These are phyloP conservation scores for Leccinum boreale DNA, from an alignment of 768 basidiomycete genomes.

Conservation along the genomic window DNA sequence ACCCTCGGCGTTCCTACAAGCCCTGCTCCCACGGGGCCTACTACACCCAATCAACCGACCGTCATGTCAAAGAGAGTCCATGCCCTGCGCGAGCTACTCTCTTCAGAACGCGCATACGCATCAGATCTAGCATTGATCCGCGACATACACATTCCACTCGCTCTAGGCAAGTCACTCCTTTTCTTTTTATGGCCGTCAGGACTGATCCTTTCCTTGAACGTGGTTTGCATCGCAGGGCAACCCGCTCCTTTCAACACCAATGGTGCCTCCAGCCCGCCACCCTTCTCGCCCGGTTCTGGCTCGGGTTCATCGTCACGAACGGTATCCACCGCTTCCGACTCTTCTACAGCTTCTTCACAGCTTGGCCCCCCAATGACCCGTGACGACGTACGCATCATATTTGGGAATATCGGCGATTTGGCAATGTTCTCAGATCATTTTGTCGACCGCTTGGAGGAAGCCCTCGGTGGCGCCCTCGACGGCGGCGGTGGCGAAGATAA, in stretches of 20 bases:
- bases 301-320: conserved; percentile 41
- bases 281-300: conserved; percentile 31
- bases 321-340: conserved; percentile 43
- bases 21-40: conserved; percentile 5
- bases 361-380: conserved; percentile 62
- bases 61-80: conserved; percentile 67
- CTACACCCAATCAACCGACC: conserved; percentile 31
- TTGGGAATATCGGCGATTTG: conserved; percentile 73
- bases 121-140: conserved; percentile 78
- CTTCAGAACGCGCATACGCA: conserved; percentile 78
- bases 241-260: conserved; percentile 37
- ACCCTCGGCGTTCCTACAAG: conserved; percentile 12
- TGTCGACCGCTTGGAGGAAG: conserved; percentile 59
- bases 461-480: conserved; percentile 60
- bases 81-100: conserved; percentile 72
- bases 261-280: conserved; percentile 22
- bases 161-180: conserved; percentile 52
- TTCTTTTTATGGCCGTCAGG: neutral
- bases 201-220: conserved; percentile 13
- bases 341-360: conserved; percentile 47
- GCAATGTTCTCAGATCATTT: conserved; percentile 70
- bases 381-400: conserved; percentile 70
- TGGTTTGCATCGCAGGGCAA: conserved; percentile 32
- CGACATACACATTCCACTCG: conserved; percentile 76
- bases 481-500: conserved; percentile 65